Conservation (phyloP, 306 rosid genomes). For the Castanea sativa region DNA sequence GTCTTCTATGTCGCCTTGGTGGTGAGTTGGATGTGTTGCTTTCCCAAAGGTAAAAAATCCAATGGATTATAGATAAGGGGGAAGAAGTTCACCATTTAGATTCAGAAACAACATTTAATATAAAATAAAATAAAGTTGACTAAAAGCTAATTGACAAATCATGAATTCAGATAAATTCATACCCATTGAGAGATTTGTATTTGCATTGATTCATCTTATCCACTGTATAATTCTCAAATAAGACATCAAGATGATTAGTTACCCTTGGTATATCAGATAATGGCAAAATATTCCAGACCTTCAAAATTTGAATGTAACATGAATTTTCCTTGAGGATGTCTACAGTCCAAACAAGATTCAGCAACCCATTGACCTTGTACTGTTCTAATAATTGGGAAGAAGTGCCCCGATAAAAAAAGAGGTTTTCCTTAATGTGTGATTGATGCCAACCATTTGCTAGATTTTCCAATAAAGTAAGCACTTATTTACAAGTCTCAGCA, state of each 20-base stretch:
- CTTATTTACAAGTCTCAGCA: neutral
- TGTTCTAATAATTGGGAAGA: slow-evolving; percentile 21
- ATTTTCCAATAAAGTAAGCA: neutral
- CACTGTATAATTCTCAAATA: no score
- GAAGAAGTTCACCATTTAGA: no score
- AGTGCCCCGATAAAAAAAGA: neutral
- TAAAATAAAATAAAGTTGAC: no score
- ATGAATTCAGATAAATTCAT: neutral
- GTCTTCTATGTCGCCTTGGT: no score
- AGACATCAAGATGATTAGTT: no score
- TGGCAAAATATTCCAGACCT: no score
- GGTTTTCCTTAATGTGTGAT: neutral
- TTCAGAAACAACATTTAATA: no score
- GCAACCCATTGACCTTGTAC: slow-evolving; percentile 14
- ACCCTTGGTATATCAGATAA: no score
- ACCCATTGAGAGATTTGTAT: slow-evolving; percentile 12
- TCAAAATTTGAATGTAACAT: no score
- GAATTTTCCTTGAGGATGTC: slow-evolving; percentile 19
- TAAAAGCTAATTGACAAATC: neutral
- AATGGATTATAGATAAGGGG: no score
- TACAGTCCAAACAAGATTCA: slow-evolving; percentile 29
- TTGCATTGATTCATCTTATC: slow-evolving; percentile 22
- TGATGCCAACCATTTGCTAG: slow-evolving; percentile 2
- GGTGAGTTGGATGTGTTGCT: neutral
- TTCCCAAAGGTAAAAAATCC: no score